Conservation (phyloP, 176 grass and related monocot species). For the bread wheat (Triticum aestivum) region IWGSC_CS_RefSeq_v2.1 NC_057812.1:566809286-566809785, state of each 20-base stretch:
- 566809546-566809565: neutral
- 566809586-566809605: slow-evolving; percentile 1
- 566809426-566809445: neutral
- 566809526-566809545: neutral
- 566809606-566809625: neutral
- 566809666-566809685: slow-evolving; percentile 10
- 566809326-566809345: slow-evolving; percentile 3
- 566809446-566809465: neutral
- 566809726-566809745: slow-evolving; percentile 76
- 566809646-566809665: neutral
- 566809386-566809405: neutral
- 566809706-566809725: slow-evolving; percentile 7
- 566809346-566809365: neutral
- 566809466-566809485: neutral
- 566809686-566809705: neutral
- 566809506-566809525: neutral
- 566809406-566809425: neutral
- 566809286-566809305: neutral
- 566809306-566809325: neutral
- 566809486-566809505: neutral
- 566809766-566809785: slow-evolving; percentile 72
- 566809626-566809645: slow-evolving; percentile 7
- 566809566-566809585: neutral
- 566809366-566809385: neutral
- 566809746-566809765: slow-evolving; percentile 86